Evolutionary conservation across 768 basidiomycete species (phyloP).

Genomic region (Daedalea quercina): DNA sequence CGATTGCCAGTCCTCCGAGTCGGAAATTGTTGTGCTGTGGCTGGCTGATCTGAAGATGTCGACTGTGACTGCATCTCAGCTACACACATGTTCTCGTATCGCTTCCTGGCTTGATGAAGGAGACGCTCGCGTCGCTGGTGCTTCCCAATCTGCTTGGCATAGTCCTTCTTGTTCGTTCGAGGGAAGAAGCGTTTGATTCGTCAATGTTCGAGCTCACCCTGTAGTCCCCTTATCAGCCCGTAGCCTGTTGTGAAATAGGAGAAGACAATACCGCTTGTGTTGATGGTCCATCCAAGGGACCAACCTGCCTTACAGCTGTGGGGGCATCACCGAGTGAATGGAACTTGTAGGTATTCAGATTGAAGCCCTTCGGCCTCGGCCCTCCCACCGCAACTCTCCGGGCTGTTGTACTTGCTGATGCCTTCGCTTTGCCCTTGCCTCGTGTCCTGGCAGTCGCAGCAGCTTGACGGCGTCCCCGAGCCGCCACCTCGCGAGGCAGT

Average conservation of each 20-base stretch:
- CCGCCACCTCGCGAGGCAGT: conserved; percentile 28
- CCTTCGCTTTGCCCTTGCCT: not conserved
- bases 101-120: no score
- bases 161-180: conserved; percentile 28
- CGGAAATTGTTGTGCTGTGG: no score
- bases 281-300: conserved; percentile 17
- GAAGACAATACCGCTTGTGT: no score
- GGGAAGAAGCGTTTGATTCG: conserved; percentile 31
- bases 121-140: conserved; percentile 9
- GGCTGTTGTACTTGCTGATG: no score
- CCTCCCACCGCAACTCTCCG: no score
- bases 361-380: conserved; percentile 9
- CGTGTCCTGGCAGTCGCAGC: not conserved
- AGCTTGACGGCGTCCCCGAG: conserved; percentile 9
- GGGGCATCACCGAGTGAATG: conserved; percentile 19
- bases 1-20: no score
- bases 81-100: no score
- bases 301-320: conserved; percentile 5
- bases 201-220: conserved; percentile 35
- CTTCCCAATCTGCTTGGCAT: conserved; percentile 23
- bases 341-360: conserved; percentile 20
- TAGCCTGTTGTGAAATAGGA: no score
- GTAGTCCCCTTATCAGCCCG: no score
- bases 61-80: no score
- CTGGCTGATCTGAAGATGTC: no score